Evolutionary conservation across 768 basidiomycete species (phyloP).

Genomic region (Termitomyces eurrhizus): DNA sequence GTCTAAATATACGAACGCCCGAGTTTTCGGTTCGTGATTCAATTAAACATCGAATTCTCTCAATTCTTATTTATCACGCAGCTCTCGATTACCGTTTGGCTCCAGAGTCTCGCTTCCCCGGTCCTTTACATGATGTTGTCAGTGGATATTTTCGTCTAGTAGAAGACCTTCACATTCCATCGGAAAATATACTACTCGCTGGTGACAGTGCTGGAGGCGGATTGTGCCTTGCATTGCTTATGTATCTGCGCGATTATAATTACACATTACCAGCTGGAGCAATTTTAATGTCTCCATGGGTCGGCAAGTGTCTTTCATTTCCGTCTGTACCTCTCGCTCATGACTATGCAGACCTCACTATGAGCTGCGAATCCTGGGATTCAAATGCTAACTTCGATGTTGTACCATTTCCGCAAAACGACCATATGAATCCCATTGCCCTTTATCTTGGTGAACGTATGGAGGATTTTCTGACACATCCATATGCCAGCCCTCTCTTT

Average conservation of each 20-base stretch:
- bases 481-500: conserved; percentile 94
- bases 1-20: conserved; percentile 82
- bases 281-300: conserved; percentile 93
- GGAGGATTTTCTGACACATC: conserved; percentile 86
- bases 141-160: conserved; percentile 82
- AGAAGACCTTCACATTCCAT: conserved; percentile 85
- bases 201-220: conserved; percentile 97
- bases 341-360: conserved; percentile 68
- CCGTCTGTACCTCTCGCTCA: conserved; percentile 4
- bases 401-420: conserved; percentile 69
- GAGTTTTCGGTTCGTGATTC: conserved; percentile 62
- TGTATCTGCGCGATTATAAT: conserved; percentile 92
- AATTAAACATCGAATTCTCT: neutral
- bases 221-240: conserved; percentile 74
- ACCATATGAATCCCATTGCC: conserved; percentile 91
- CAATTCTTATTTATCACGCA: conserved; percentile 25
- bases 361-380: conserved; percentile 99
- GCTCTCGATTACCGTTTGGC: conserved; percentile 95
- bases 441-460: conserved; percentile 85
- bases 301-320: conserved; percentile 56
- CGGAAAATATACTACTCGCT: conserved; percentile 83
- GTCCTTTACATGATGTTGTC: conserved; percentile 83
- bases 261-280: conserved; percentile 83
- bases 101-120: conserved; percentile 92
- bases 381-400: conserved; percentile 87